These are phyloP conservation scores for Pseudognaphalium luteoalbum DNA, from an alignment of 129 eudicot genomes.

Conservation along the genomic window DNA sequence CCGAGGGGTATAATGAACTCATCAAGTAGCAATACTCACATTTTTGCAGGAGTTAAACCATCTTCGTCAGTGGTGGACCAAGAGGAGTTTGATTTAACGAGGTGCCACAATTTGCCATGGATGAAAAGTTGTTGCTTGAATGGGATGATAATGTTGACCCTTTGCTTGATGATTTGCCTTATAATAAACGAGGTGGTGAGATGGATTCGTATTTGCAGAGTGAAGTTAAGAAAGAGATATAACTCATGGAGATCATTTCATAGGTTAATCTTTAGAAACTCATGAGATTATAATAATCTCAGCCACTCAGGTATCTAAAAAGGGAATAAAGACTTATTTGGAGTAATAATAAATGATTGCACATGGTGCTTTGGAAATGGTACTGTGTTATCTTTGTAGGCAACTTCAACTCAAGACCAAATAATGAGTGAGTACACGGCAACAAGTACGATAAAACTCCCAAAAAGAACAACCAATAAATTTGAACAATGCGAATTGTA, in stretches of 20 bases:
- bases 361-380: conserved; percentile 28
- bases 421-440: background rate
- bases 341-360: conserved; percentile 17
- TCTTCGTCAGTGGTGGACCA: background rate
- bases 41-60: background rate
- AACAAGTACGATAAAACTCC: conserved; percentile 7
- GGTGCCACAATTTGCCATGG: conserved; percentile 49
- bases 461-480: background rate
- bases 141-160: conserved; percentile 44
- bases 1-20: no score
- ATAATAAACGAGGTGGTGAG: conserved; percentile 21
- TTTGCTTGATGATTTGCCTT: conserved; percentile 43
- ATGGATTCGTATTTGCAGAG: conserved; percentile 39
- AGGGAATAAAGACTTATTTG: background rate
- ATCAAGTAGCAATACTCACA: background rate
- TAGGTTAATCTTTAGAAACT: conserved; percentile 33
- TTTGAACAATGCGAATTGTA: conserved; percentile 11
- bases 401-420: background rate
- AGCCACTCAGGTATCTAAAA: background rate
- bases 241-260: conserved; percentile 66
- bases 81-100: conserved; percentile 43
- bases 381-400: background rate
- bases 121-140: conserved; percentile 50
- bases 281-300: conserved; percentile 11
- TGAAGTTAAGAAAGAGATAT: conserved; percentile 65